Evolutionary conservation across 2,329 filamentous ascomycete genomes (phyloP).

Genomic region (Fusarium anguioides): DNA sequence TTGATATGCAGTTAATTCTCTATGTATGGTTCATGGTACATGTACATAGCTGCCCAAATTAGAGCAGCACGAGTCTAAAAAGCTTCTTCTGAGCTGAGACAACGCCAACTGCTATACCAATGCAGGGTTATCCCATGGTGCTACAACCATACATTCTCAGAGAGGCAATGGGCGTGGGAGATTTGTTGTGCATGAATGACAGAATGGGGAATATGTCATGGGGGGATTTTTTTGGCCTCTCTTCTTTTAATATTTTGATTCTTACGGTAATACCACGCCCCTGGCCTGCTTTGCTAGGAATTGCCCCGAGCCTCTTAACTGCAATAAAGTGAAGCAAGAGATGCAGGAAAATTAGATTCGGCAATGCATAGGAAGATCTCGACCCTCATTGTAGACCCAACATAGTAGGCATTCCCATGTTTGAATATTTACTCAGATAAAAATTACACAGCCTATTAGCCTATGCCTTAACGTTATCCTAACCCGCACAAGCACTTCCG

Average conservation of each 20-base stretch:
- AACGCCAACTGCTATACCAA: neutral
- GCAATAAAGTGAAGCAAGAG: neutral
- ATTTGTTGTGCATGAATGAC: neutral
- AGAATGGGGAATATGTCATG: neutral
- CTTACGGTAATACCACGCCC: constrained; percentile 12
- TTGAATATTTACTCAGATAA: neutral
- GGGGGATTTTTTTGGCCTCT: neutral
- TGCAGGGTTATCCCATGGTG: constrained; percentile 1
- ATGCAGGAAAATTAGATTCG: constrained; percentile 10
- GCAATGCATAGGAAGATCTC: constrained; percentile 12
- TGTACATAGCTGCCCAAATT: neutral
- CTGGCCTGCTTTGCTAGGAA: neutral
- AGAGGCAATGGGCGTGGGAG: constrained; percentile 17
- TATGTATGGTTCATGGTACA: no score
- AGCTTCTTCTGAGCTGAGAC: constrained; percentile 30
- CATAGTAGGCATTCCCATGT: neutral
- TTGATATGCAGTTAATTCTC: neutral
- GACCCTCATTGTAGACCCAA: neutral
- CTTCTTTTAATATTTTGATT: neutral
- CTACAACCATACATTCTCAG: constrained; percentile 1
- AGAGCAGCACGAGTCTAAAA: neutral
- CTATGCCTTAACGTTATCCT: neutral
- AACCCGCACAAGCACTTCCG: constrained; percentile 22
- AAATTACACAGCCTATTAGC: no score
- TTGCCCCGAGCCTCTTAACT: neutral